phyloP scores from a whole-genome alignment of 306 rosid species.

The Parietaria judaica region DNA sequence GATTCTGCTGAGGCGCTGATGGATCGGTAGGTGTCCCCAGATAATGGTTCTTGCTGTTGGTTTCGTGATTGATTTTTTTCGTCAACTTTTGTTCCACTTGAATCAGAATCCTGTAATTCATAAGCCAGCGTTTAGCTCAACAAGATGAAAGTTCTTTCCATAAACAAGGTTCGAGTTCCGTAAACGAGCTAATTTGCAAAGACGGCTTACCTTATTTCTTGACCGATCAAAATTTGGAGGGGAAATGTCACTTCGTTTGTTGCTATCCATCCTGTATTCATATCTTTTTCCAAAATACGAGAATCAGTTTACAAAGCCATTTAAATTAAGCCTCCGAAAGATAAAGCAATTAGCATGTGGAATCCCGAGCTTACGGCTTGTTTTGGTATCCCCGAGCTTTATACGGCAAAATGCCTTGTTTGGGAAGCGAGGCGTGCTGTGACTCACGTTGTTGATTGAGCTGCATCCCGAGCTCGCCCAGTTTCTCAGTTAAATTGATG shows the following conservation, averaged over 20 bases:
- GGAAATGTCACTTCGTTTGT: conserved; percentile 39
- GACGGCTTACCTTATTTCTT: conserved; percentile 60
- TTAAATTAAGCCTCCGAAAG: not conserved
- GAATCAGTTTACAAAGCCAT: not conserved
- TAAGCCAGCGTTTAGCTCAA: conserved; percentile 13
- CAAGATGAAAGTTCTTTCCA: not conserved
- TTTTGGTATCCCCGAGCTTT: conserved; percentile 26
- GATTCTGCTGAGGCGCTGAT: conserved; percentile 11
- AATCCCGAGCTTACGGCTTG: conserved; percentile 44
- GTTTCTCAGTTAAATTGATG: conserved; percentile 44
- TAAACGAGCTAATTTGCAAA: conserved; percentile 1
- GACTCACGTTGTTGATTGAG: conserved; percentile 40
- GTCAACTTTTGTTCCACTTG: conserved; percentile 38
- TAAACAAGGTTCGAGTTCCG: no score
- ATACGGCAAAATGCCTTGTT: conserved; percentile 13
- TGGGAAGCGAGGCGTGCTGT: conserved; percentile 20
- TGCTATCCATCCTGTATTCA: conserved; percentile 44
- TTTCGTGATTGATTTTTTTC: conserved; percentile 29
- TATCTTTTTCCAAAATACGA: not conserved
- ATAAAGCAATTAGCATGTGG: conserved; percentile 2
- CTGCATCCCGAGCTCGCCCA: conserved; percentile 46
- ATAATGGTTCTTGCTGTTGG: conserved; percentile 11
- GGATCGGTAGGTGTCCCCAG: conserved; percentile 9
- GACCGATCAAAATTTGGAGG: conserved; percentile 37
- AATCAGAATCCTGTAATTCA: conserved; percentile 39